These are phyloP conservation scores for Cladosporium velox DNA, from an alignment of 2,329 filamentous ascomycete species.

Conservation along the genomic window DNA sequence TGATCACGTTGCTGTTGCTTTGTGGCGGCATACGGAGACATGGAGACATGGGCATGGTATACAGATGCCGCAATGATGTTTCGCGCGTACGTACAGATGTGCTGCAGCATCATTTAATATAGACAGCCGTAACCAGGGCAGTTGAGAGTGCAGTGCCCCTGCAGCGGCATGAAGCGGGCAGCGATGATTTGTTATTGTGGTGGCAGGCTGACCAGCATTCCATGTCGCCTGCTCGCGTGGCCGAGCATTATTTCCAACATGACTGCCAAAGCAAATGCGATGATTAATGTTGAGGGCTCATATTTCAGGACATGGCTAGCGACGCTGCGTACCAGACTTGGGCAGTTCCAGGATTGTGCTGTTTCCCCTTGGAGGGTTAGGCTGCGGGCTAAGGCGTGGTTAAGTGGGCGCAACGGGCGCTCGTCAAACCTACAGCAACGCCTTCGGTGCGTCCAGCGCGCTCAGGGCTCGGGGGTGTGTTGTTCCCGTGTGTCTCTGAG, in stretches of 20 bases:
- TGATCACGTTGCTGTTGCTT: background rate
- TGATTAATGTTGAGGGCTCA: background rate
- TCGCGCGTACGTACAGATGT: background rate
- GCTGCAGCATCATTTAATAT: background rate
- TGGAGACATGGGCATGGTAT: background rate
- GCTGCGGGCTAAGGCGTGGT: background rate
- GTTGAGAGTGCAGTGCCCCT: background rate
- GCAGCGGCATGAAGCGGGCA: background rate
- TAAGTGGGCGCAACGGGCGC: background rate
- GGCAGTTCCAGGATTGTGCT: background rate
- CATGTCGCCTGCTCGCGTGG: background rate
- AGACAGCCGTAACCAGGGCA: constrained; percentile 1
- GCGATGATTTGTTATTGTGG: background rate
- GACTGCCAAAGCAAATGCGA: background rate
- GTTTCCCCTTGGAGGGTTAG: background rate
- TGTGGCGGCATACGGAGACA: background rate
- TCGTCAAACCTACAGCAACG: constrained; percentile 19
- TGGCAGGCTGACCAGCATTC: background rate
- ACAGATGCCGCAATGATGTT: background rate
- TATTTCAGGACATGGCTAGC: background rate
- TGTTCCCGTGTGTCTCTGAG: background rate
- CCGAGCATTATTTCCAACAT: background rate
- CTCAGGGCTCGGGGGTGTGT: background rate
- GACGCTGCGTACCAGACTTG: background rate
- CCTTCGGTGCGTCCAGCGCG: constrained; percentile 8